Evolutionary conservation across 2,329 filamentous ascomycete species (phyloP), one percentile per base, ranked within the genome.

Genomic region (Penicillium sp.): DNA sequence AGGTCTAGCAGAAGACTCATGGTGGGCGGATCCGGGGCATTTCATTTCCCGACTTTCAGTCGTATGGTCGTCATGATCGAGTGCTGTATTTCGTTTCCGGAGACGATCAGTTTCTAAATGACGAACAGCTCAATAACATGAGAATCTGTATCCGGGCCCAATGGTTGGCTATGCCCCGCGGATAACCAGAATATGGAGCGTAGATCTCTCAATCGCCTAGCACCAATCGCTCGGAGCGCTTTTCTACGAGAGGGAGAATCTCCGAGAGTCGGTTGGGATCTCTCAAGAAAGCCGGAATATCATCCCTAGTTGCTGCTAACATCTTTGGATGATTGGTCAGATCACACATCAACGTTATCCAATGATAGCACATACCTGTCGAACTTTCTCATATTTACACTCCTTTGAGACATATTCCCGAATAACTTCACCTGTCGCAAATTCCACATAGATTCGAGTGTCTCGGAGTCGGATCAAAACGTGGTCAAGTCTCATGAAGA

Each of bases 401-500:
- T 99, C 93, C 71, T 89, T 88, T n/a, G 88, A 87, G 20, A 90
- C 90, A 69, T 96, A 97, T 76, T 99, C 93, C 60, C 93, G 81
- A 31, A 96, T 87, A 31, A 97, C 88, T 69, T 89, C 85, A 49
- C 88, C 84, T 18, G 82, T 86, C 40, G 80, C 84, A 72, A 97
- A 96, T 71, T 99, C 94, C 54, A 97, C 85, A 72, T 95, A 99
- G 34, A 99, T 81, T 60, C 94, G 82, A 1, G 93, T 97, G 71
- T 99, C 94, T 53, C 93, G 82, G 55, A 99, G 84, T 55, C 94
- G 82, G 56, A 97, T 84, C 42, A 99, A 70, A 44, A 99, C 94
- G 67, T 91, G 89, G 69, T 99, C 94, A 38, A 99, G 80, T 56
- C 94, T 83, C 88, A 99, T 90, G 74, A 96, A 99, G 71, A 97